Evolutionary conservation across 2,329 filamentous ascomycete species (phyloP).

Genomic region (Aspergillus brunneoviolaceus): DNA sequence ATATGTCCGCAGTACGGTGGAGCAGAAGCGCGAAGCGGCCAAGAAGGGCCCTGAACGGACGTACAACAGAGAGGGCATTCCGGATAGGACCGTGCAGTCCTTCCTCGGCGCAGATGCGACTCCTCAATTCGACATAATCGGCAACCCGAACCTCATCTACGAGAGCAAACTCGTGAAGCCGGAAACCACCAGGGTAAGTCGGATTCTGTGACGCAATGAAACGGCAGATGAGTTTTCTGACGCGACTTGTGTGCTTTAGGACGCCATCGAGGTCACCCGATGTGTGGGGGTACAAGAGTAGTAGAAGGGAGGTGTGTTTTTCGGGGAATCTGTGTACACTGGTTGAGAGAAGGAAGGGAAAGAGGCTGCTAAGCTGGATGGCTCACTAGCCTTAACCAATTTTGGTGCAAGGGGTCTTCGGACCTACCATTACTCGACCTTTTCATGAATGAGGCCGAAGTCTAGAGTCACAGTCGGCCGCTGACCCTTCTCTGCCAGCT

Average conservation of each 20-base stretch:
- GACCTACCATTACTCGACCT: no score
- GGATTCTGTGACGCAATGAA: not conserved
- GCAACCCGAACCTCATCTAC: slow-evolving; percentile 66
- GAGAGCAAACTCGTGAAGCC: slow-evolving; percentile 50
- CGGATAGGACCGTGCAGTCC: slow-evolving; percentile 21
- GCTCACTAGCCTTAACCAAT: no score
- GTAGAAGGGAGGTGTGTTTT: slow-evolving; percentile 7
- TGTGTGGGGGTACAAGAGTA: slow-evolving; percentile 30
- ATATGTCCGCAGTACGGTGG: slow-evolving; percentile 66
- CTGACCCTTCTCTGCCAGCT: no score
- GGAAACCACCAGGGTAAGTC: slow-evolving; percentile 28
- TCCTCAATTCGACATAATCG: slow-evolving; percentile 37
- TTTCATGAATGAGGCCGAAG: no score
- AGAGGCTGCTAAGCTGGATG: no score
- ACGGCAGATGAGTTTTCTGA: not conserved
- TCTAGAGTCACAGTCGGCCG: no score
- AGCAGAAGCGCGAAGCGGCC: slow-evolving; percentile 57
- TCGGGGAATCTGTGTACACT: no score
- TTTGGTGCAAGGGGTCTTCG: no score
- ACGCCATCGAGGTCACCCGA: slow-evolving; percentile 33
- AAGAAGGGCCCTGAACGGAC: slow-evolving; percentile 24
- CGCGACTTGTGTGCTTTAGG: slow-evolving; percentile 19
- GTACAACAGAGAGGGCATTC: slow-evolving; percentile 23
- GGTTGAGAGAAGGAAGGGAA: no score
- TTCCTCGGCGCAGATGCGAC: slow-evolving; percentile 27